A percentile compares a stretch with the other conserved stretches of the same genome.
phyloP scores from a whole-genome alignment of 129 eudicot species.

The Artemisia tridentata region DNA sequence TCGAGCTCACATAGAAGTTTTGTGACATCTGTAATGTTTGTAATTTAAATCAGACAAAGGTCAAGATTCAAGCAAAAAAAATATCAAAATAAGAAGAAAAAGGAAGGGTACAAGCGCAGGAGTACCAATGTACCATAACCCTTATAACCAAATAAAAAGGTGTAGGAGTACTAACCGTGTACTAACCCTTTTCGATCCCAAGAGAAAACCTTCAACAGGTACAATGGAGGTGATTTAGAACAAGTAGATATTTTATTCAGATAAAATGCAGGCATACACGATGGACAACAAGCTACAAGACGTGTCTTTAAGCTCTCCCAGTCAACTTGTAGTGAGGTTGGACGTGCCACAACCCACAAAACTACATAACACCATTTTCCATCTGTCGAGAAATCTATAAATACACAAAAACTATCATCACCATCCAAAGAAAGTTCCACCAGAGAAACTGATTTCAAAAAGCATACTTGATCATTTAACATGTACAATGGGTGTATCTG shows the following conservation, averaged over 20 bases:
- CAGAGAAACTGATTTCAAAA: background rate
- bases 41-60: slow-evolving; percentile 12
- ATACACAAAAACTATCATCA: background rate
- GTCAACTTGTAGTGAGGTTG: slow-evolving; percentile 45
- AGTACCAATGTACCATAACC: no score
- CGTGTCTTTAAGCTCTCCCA: slow-evolving; percentile 74
- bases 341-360: slow-evolving; percentile 66
- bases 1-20: slow-evolving; percentile 67
- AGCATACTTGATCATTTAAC: slow-evolving; percentile 2
- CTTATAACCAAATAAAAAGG: background rate
- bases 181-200: slow-evolving; percentile 73
- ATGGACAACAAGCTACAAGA: slow-evolving; percentile 67
- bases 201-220: slow-evolving; percentile 73
- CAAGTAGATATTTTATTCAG: slow-evolving; percentile 38
- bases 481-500: background rate
- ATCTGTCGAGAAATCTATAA: slow-evolving; percentile 69
- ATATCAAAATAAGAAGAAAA: background rate
- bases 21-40: slow-evolving; percentile 61
- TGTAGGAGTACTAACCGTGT: slow-evolving; percentile 47
- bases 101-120: background rate
- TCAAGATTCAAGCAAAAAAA: background rate
- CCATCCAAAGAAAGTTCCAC: background rate
- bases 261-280: slow-evolving; percentile 55
- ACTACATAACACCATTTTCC: slow-evolving; percentile 89
- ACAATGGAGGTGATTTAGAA: slow-evolving; percentile 47